Evolutionary conservation across 192 early-diverging fungal species (phyloP).

Genomic region (Podila verticillata): DNA sequence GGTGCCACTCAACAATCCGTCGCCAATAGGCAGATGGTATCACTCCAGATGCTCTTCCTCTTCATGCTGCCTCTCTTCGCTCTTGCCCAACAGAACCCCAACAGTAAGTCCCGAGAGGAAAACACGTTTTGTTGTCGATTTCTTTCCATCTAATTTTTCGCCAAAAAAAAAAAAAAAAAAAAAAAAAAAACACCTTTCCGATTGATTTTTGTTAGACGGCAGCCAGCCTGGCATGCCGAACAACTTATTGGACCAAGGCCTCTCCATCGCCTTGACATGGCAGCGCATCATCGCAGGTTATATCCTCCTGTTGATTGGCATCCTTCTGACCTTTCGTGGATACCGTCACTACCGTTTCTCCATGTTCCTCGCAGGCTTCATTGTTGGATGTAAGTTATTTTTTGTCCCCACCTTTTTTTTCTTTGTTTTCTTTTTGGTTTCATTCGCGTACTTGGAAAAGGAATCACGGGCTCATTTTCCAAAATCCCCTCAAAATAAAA

Average conservation of each 20-base stretch:
- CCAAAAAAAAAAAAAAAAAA: not conserved
- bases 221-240: not conserved
- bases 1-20: slow-evolving; percentile 7
- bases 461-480: too few species aligned
- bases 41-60: slow-evolving; percentile 22
- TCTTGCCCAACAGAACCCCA: slow-evolving; percentile 15
- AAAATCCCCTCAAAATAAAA: not conserved
- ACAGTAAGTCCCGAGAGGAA: not conserved
- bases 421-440: too few species aligned
- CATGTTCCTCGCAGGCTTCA: slow-evolving; percentile 45
- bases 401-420: not conserved
- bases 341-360: slow-evolving; percentile 33
- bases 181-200: not conserved
- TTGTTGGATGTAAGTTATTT: slow-evolving; percentile 17
- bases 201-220: not conserved
- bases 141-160: not conserved
- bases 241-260: slow-evolving; percentile 7
- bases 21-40: slow-evolving; percentile 6
- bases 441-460: too few species aligned
- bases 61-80: slow-evolving; percentile 18
- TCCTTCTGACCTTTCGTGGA: slow-evolving; percentile 29
- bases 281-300: slow-evolving; percentile 29
- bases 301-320: slow-evolving; percentile 17
- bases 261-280: slow-evolving; percentile 16
- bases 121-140: too few species aligned